Evolutionary conservation across 139 green algal species (phyloP).

Genomic region (Eudorina sp.): DNA sequence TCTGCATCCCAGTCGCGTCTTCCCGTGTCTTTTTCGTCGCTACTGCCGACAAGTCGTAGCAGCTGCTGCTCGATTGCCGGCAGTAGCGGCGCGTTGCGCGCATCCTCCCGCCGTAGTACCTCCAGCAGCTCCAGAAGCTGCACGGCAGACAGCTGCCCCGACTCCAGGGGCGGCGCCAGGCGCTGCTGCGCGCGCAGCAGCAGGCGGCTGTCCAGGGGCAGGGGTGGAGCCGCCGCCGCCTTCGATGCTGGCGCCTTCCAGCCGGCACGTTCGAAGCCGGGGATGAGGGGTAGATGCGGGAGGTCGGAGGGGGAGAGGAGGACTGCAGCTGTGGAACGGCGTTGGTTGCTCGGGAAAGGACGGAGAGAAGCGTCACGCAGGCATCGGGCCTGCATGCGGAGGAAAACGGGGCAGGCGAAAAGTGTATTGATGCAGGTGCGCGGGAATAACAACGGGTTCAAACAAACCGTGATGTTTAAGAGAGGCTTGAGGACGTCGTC

Average conservation of each 20-base stretch:
- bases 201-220: constrained; percentile 7
- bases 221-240: too few species aligned
- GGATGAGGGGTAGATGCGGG: background rate
- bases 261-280: too few species aligned
- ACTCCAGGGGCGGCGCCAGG: background rate
- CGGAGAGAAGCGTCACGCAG: constrained; percentile 9
- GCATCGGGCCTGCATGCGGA: constrained; percentile 13
- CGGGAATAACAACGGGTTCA: too few species aligned
- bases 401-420: too few species aligned
- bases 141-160: background rate
- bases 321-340: too few species aligned
- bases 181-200: background rate
- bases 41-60: background rate
- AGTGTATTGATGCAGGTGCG: too few species aligned
- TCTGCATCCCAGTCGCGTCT: too few species aligned
- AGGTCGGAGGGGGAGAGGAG: background rate
- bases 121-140: constrained; percentile 7
- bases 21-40: too few species aligned
- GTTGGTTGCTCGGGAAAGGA: background rate
- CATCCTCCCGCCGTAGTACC: background rate
- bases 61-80: constrained; percentile 6
- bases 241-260: too few species aligned
- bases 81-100: background rate
- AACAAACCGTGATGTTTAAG: too few species aligned
- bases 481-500: too few species aligned